Base-by-base conservation (phyloP, 2,329 filamentous ascomycete genomes). In the Ophiocordyceps robertsii region DNA sequence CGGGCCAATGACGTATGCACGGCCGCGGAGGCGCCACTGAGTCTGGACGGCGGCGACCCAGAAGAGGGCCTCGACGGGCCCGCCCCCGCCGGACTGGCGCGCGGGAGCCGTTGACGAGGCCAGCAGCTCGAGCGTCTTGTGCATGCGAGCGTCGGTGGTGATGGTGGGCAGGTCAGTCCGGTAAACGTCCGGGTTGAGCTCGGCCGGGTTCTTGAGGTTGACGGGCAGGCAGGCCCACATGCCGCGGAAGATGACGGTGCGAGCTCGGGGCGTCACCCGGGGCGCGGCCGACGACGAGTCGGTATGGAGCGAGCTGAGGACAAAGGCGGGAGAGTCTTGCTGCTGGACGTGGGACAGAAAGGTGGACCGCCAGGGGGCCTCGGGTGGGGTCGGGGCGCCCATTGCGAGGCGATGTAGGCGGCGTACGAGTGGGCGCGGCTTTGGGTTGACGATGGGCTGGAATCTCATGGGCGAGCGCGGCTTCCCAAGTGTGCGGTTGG, bases 121-220 rank as follows among this genome's bases (percentile, higher is more conserved):
- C 47, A 80, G 75, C 4, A 96, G 62, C 60, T 95, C 82, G 3
- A 69, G 67, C 0, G 83, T 69, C 67, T 96, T 96, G 46, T 80
- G 73, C 86, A 93, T 95, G 38, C 90, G 77, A 9, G 76, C 77
- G 60, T 96, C 92, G 0, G 88, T 95, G 1, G 90, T 95, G 55
- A 95, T 81, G 1, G 83, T 82, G 3, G 83, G 74, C 51, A 90
- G 66, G 50, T 96, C 88, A 52, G 77, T 86, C 54, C 84, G 80
- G 56, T 76, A 95, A 1, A 61, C 39, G 27, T 64, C 51, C 5
- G 84, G 80, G 59, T 95, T 95, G 47, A 70, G 69, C 48, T 77
- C 70, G 3, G 85, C 82, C 30, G 75, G 65, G 61, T 92, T 90
- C 59, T 80, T 77, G 37, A 77, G 73, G 62, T 89, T 85, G 41